Conservation (phyloP, 2,329 filamentous ascomycete genomes). For the Microsporum ferrugineum region DNA sequence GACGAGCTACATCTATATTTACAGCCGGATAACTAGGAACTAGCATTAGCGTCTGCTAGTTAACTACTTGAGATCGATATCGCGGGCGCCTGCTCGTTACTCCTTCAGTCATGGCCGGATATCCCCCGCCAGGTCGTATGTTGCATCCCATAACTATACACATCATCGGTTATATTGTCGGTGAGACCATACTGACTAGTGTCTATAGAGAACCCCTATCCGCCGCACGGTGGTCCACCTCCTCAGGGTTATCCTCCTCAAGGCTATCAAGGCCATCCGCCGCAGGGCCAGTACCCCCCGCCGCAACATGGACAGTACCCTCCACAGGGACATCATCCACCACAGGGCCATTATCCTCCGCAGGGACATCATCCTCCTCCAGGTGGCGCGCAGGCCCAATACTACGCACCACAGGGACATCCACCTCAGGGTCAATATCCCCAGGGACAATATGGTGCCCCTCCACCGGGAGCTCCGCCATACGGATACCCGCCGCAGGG, state of each 20-base stretch:
- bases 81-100: background rate
- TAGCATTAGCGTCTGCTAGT: background rate
- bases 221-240: conserved; percentile 2
- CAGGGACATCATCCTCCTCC: conserved; percentile 9
- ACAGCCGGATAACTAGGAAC: background rate
- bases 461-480: conserved; percentile 7
- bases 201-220: background rate
- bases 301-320: background rate
- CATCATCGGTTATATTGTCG: background rate
- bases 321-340: conserved; percentile 7
- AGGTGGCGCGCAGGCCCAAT: conserved; percentile 6
- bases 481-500: conserved; percentile 11
- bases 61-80: background rate
- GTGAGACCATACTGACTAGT: background rate
- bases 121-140: background rate
- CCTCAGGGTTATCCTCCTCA: conserved; percentile 8
- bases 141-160: background rate
- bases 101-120: background rate
- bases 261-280: conserved; percentile 13
- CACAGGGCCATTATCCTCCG: conserved; percentile 5
- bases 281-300: conserved; percentile 7
- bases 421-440: conserved; percentile 8
- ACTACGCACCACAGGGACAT: conserved; percentile 7
- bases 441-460: conserved; percentile 7
- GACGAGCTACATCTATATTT: no score